Evolutionary conservation across 129 eudicot genomes (phyloP), one percentile per base, ranked within the genome.

Genomic region (Lactuca saligna): DNA sequence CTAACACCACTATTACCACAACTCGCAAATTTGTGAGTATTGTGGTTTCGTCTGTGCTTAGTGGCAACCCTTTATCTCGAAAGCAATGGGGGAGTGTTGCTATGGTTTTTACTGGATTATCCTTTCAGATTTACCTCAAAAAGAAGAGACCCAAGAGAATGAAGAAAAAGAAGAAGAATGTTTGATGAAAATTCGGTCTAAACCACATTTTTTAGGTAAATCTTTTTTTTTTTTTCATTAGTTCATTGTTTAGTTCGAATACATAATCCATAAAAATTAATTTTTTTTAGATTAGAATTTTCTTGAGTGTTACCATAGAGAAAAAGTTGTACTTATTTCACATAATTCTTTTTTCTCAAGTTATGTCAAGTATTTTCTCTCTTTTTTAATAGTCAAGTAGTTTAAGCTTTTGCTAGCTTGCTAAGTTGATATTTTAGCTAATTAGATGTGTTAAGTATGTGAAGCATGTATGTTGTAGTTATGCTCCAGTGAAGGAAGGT

Each of bases 21-120:
- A 94, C 99, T 17, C 90, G 99, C 54, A 94, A 94, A 58, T 90
- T 94, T 74, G 99, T 94, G 17, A 94, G 97, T 81, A 94, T 94
- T 56, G 99, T 94, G 57, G 89, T 94, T 8, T 94, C 99, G 61
- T 94, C 99, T 12, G 35, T 94, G 61, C 73, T 94, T 54, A 90
- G 97, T 53, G 99, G 99, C 16, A 94, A 94, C 63, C 97, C 97
- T 8, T 82, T 94, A 32, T 94, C 99, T 1, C 3, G 69, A 53
- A 87, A 83, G 76, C 99, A 94, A 58, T 94, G 99, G 99, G 82
- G 84, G 55, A 87, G 99, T 29, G 99, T 94, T 50, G 35, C 66
- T 68, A 94, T 94, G 99, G 99, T 94, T 37, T 94, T 94, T 73
- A 63, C 78, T 3, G 99, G 99, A 0, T 59, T 94, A 49, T 94